These are phyloP conservation scores for Gossypium australe DNA, from an alignment of 345 rosid genomes.

Conservation along the genomic window DNA sequence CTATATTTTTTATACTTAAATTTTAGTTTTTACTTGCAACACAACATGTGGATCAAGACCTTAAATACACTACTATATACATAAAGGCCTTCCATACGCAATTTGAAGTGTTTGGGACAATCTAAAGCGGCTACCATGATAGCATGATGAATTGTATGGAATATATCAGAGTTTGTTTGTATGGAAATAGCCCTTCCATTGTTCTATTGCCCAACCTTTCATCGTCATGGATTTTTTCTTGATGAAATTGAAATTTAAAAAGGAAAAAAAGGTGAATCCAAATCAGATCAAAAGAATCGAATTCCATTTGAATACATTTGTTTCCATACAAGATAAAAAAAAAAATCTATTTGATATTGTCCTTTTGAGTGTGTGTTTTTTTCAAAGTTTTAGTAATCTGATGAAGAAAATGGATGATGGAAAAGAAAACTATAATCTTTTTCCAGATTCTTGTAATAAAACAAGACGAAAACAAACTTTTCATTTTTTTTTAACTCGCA, in stretches of 20 bases:
- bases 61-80: no score
- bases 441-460: background rate
- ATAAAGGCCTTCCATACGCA: background rate
- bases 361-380: no score
- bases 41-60: no score
- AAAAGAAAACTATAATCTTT: background rate
- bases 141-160: background rate
- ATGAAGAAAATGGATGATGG: background rate
- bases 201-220: background rate
- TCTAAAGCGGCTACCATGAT: background rate
- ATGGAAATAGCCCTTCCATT: background rate
- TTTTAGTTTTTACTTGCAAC: no score
- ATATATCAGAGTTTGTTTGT: background rate
- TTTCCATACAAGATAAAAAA: background rate
- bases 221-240: background rate
- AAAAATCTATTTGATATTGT: background rate
- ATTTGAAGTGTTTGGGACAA: background rate
- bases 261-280: background rate
- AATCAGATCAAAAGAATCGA: background rate
- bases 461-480: background rate
- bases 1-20: no score
- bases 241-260: background rate
- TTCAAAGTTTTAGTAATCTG: background rate
- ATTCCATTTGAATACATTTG: background rate
- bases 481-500: no score